A percentile compares a stretch with the other conserved stretches of the same genome.
These are phyloP conservation scores for Suillus weaverae DNA, from an alignment of 768 basidiomycete genomes.

Conservation along the genomic window DNA sequence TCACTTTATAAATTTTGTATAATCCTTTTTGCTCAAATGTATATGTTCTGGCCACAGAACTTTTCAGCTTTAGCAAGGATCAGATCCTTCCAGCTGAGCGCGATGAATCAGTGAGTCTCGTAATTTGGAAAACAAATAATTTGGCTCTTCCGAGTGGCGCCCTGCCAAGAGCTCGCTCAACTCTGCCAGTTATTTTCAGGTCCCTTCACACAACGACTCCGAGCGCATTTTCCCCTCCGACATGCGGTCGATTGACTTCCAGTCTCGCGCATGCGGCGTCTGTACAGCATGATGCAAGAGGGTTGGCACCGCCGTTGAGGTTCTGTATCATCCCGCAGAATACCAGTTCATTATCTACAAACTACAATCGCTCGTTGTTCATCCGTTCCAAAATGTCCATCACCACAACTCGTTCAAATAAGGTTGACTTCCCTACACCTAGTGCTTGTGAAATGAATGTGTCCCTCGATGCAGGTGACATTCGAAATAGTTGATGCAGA, in stretches of 20 bases:
- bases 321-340: conserved; percentile 29
- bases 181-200: conserved; percentile 18
- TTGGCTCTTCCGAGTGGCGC: background rate
- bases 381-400: background rate
- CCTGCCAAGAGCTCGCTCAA: background rate
- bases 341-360: background rate
- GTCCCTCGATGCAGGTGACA: background rate
- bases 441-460: background rate
- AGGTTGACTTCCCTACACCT: background rate
- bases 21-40: background rate
- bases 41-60: background rate
- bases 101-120: background rate
- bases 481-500: background rate
- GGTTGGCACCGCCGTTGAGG: conserved; percentile 30
- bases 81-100: background rate
- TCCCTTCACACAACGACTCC: conserved; percentile 30
- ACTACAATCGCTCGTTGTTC: background rate
- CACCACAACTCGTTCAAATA: background rate
- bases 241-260: conserved; percentile 26
- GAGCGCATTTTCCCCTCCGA: conserved; percentile 35
- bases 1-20: background rate
- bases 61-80: background rate
- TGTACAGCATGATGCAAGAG: conserved; percentile 34
- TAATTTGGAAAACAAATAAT: background rate
- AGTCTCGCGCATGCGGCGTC: conserved; percentile 27